Conservation (phyloP, 2,329 filamentous ascomycete genomes). For the Verruconis gallopava region DNA sequence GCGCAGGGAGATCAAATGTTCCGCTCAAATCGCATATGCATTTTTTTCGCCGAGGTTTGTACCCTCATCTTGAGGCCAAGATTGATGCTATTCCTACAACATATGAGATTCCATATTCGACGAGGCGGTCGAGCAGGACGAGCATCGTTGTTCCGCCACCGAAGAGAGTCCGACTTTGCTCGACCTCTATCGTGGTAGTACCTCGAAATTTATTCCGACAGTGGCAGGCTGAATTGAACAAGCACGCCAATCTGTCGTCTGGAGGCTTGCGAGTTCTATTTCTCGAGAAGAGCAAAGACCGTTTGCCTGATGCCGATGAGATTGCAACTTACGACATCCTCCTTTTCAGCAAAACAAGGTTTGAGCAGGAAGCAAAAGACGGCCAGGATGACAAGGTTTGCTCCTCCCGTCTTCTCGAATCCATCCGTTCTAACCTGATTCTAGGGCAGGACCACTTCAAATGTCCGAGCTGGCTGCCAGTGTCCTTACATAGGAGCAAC, state of each 20-base stretch:
- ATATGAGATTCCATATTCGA: conserved; percentile 35
- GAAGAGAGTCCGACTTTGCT: conserved; percentile 45
- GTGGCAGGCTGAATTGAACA: conserved; percentile 68
- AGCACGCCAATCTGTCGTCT: conserved; percentile 48
- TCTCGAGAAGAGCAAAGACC: conserved; percentile 38
- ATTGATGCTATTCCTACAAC: conserved; percentile 23
- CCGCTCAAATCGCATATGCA: conserved; percentile 12
- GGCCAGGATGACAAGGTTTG: conserved; percentile 29
- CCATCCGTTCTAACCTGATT: conserved; percentile 9
- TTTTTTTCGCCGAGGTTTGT: neutral
- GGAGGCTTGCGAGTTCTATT: conserved; percentile 49
- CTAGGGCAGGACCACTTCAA: conserved; percentile 6
- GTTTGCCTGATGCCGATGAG: conserved; percentile 43
- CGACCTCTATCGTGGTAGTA: conserved; percentile 63
- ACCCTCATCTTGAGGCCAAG: neutral
- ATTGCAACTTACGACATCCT: conserved; percentile 62
- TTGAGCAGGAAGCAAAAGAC: conserved; percentile 53
- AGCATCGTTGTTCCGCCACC: conserved; percentile 17
- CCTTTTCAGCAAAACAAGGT: conserved; percentile 60
- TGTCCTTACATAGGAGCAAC: conserved; percentile 33
- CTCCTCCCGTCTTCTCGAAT: conserved; percentile 16
- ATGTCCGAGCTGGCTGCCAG: conserved; percentile 17
- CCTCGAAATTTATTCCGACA: conserved; percentile 74
- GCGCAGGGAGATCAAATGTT: conserved; percentile 27
- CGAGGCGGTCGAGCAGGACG: conserved; percentile 34